Evolutionary conservation across 768 basidiomycete genomes (phyloP).

Genomic region (Lactarius quietus): DNA sequence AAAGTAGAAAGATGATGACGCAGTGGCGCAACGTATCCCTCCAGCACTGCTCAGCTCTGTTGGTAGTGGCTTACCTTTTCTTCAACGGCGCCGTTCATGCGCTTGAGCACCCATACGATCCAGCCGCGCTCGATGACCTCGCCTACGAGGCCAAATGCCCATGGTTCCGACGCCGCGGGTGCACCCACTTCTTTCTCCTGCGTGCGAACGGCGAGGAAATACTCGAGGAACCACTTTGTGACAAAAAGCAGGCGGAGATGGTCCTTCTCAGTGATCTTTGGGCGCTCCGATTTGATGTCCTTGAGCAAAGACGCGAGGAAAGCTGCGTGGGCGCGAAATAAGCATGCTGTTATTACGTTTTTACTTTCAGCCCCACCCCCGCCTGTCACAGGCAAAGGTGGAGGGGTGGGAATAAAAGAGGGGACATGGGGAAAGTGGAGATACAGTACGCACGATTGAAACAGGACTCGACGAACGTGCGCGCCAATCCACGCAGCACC

Average conservation of each 20-base stretch:
- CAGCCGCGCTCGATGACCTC: conserved; percentile 84
- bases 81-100: conserved; percentile 87
- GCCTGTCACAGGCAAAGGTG: not conserved
- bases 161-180: conserved; percentile 44
- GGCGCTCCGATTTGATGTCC: conserved; percentile 89
- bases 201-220: conserved; percentile 60
- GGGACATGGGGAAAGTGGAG: not conserved
- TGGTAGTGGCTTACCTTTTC: conserved; percentile 60
- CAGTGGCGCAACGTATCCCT: too few relatives aligned
- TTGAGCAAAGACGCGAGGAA: conserved; percentile 83
- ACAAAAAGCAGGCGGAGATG: conserved; percentile 85
- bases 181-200: conserved; percentile 39
- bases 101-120: conserved; percentile 85
- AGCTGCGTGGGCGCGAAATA: conserved; percentile 43
- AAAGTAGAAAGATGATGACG: not conserved
- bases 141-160: conserved; percentile 71
- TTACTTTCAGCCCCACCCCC: not conserved
- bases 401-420: not conserved
- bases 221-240: conserved; percentile 89
- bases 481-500: conserved; percentile 65
- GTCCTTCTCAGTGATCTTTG: conserved; percentile 93
- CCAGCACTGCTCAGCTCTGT: too few relatives aligned
- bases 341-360: not conserved
- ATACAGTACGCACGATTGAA: conserved; percentile 73
- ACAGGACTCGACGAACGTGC: conserved; percentile 72